phyloP scores from a whole-genome alignment of 208 protist genomes.

The Crithidia expoeki region DNA sequence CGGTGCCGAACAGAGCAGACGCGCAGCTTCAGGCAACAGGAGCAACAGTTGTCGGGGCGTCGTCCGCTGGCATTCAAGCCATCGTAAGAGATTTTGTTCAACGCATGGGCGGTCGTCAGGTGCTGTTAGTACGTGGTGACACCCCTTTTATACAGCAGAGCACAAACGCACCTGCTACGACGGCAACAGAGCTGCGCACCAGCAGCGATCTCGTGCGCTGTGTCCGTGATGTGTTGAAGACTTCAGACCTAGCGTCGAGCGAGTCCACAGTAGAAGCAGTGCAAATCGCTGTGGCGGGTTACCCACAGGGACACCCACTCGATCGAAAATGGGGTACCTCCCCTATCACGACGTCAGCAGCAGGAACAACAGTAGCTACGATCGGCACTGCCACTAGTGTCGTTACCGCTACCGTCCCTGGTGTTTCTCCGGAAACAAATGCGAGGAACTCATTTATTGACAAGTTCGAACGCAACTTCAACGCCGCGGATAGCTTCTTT shows the following conservation, averaged over 20 bases:
- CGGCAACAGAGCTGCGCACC: conserved; percentile 9
- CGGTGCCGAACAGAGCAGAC: conserved; percentile 17
- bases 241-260: no score
- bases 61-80: conserved; percentile 4
- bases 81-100: conserved; percentile 14
- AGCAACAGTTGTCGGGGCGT: background rate
- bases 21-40: background rate
- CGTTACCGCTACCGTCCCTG: no score
- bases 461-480: background rate
- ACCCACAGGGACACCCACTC: conserved; percentile 50
- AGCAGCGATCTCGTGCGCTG: conserved; percentile 27
- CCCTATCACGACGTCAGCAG: background rate
- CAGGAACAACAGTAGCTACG: background rate
- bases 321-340: conserved; percentile 29
- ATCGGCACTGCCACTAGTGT: background rate
- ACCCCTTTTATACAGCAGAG: conserved; percentile 10
- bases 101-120: conserved; percentile 10
- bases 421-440: no score
- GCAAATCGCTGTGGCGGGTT: conserved; percentile 36
- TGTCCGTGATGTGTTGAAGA: conserved; percentile 13
- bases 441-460: background rate
- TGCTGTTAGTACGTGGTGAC: conserved; percentile 48
- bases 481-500: conserved; percentile 2
- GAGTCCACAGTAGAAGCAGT: no score
- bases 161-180: background rate